These are phyloP conservation scores for Taiozyma sp. DNA, from an alignment of 1,139 yeast genomes.

Conservation along the genomic window DNA sequence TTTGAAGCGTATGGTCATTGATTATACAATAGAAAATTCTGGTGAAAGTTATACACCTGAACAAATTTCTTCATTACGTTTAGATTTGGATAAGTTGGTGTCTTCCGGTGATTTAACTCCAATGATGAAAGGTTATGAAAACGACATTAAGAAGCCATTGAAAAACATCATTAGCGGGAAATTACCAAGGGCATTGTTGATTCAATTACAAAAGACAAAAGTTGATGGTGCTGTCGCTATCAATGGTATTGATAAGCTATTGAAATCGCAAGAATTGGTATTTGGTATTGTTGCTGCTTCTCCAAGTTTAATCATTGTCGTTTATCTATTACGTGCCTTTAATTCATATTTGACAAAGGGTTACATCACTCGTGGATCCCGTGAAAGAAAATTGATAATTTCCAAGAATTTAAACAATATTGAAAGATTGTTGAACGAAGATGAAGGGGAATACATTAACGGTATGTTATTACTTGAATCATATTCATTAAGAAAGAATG, in stretches of 20 bases:
- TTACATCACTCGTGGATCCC: constrained; percentile 28
- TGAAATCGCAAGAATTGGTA: constrained; percentile 88
- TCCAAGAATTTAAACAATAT: constrained; percentile 51
- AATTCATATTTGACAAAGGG: constrained; percentile 29
- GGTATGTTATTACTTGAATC: constrained; percentile 58
- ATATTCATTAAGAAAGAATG: constrained; percentile 46
- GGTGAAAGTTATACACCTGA: constrained; percentile 24
- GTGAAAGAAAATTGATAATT: constrained; percentile 31
- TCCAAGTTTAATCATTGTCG: constrained; percentile 65
- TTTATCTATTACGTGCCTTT: constrained; percentile 33
- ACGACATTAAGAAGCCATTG: constrained; percentile 68
- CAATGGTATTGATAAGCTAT: constrained; percentile 82
- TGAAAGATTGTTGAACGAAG: constrained; percentile 43
- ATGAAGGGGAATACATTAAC: constrained; percentile 24
- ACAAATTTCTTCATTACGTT: constrained; percentile 15
- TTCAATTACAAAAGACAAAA: constrained; percentile 91
- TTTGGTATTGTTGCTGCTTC: constrained; percentile 88
- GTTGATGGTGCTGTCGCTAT: constrained; percentile 93
- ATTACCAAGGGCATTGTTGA: constrained; percentile 69
- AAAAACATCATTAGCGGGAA: constrained; percentile 62
- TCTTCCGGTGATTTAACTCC: constrained; percentile 72
- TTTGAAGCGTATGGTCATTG: constrained; percentile 82
- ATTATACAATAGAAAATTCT: constrained; percentile 51
- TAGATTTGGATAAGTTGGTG: constrained; percentile 35
- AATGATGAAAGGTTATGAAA: constrained; percentile 77